A percentile compares a stretch with the other conserved stretches of the same genome.
These are phyloP conservation scores for Jacaranda mimosifolia DNA, from an alignment of 257 asterid genomes.

Conservation along the genomic window DNA sequence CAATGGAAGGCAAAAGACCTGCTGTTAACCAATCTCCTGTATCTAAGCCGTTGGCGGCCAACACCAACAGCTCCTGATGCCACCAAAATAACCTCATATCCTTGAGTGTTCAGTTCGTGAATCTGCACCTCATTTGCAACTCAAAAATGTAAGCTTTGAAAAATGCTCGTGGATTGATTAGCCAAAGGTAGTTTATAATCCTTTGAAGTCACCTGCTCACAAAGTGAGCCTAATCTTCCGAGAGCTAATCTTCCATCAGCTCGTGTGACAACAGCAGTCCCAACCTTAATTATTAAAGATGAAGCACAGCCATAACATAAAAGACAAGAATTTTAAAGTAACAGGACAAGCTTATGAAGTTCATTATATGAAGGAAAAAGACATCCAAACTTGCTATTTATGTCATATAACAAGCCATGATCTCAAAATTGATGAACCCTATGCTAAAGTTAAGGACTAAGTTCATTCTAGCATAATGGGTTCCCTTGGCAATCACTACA, in stretches of 20 bases:
- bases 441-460: no score
- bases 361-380: slow-evolving; percentile 4
- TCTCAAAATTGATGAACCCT: neutral
- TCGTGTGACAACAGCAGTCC: slow-evolving; percentile 88
- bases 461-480: neutral
- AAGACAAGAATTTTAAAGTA: neutral
- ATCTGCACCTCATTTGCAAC: slow-evolving; percentile 65
- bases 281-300: slow-evolving; percentile 60
- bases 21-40: slow-evolving; percentile 81
- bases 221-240: slow-evolving; percentile 94
- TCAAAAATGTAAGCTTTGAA: slow-evolving; percentile 33
- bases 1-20: slow-evolving; percentile 57
- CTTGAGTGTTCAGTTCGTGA: slow-evolving; percentile 81
- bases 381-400: neutral
- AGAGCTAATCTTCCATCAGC: slow-evolving; percentile 89
- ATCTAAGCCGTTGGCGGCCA: slow-evolving; percentile 93
- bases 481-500: neutral
- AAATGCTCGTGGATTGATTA: slow-evolving; percentile 13
- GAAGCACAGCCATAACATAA: slow-evolving; percentile 20
- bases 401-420: neutral
- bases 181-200: slow-evolving; percentile 26
- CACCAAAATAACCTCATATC: slow-evolving; percentile 93
- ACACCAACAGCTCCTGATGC: slow-evolving; percentile 98
- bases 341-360: neutral
- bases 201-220: slow-evolving; percentile 82